Evolutionary conservation across 176 grass and related monocot genomes (phyloP).

Genomic region (Oryza australiensis): DNA sequence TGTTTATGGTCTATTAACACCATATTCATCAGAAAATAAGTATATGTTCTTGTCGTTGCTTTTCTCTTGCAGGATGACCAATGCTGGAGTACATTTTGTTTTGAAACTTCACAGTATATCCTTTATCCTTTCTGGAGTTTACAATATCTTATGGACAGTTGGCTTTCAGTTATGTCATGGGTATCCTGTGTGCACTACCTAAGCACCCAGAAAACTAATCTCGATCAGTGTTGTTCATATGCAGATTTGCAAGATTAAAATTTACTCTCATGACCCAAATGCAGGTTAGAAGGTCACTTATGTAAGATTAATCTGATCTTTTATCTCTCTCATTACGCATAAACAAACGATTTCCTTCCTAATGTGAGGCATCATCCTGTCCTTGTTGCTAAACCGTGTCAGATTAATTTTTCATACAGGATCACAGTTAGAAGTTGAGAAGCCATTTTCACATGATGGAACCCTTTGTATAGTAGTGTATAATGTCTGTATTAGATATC

Average conservation of each 20-base stretch:
- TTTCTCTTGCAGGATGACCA: neutral
- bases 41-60: neutral
- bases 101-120: neutral
- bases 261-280: neutral
- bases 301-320: neutral
- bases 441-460: constrained; percentile 20
- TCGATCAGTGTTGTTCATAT: neutral
- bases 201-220: neutral
- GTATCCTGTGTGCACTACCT: neutral
- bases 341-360: neutral
- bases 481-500: neutral
- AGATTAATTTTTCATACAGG: neutral
- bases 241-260: neutral
- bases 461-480: neutral
- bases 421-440: constrained; percentile 25
- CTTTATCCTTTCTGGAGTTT: neutral
- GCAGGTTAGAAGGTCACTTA: neutral
- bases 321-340: neutral
- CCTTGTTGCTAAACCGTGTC: neutral
- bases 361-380: neutral
- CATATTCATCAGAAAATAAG: neutral
- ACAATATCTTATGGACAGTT: neutral
- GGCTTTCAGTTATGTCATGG: constrained; percentile 15
- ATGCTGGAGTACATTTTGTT: neutral
- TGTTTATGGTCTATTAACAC: too few species aligned